Base-by-base conservation (phyloP, 1,139 yeast species). In the Geotrichum bryndzae region DNA sequence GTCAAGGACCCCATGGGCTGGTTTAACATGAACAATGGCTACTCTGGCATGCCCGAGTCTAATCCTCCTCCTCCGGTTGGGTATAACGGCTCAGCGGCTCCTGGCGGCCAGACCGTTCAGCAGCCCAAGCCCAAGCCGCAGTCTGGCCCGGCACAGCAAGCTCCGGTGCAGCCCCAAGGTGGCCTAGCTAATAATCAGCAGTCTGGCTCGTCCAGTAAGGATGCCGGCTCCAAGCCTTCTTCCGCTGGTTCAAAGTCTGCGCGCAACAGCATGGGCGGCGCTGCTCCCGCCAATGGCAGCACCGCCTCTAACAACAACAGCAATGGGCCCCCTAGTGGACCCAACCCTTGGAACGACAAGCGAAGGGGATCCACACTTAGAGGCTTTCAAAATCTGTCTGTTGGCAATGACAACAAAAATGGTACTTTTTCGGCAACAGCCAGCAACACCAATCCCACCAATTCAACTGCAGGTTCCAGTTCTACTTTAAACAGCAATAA, bases 51-150 rank as follows among this genome's bases (percentile, higher is more conserved):
- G 22, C 35, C 53, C 33, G 51, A 53, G n/a, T 25, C 23, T 22
- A 53, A 48, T 18, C 18, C 53, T 18, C 48, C 48, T 25, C 85
- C 62, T 81, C 18, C 18, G 18, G 83, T 60, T 4, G 59, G 33
- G 51, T 45, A 38, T 57, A 45, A 50, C 11, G 53, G 53, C 31
- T 53, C 18, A 31, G 48, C 58, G 45, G 45, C 45, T 35, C 45
- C 45, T 35, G 45, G 45, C 45, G 45, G 45, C 45, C 45, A 35
- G 45, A 11, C 45, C 45, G 45, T n/a, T 35, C 55, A 53, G 31
- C 33, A 11, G 41, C 56, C 41, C 15, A 46, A 54, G 41, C 48
- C 41, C 18, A 45, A 45, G 41, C 57, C 27, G 33, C 35, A 22
- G 10, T 18, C 33, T 27, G 27, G 25, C 15, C 56, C 18, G 51